Evolutionary conservation across 2,329 filamentous ascomycete species (phyloP).

Genomic region (Botrytis galanthina): DNA sequence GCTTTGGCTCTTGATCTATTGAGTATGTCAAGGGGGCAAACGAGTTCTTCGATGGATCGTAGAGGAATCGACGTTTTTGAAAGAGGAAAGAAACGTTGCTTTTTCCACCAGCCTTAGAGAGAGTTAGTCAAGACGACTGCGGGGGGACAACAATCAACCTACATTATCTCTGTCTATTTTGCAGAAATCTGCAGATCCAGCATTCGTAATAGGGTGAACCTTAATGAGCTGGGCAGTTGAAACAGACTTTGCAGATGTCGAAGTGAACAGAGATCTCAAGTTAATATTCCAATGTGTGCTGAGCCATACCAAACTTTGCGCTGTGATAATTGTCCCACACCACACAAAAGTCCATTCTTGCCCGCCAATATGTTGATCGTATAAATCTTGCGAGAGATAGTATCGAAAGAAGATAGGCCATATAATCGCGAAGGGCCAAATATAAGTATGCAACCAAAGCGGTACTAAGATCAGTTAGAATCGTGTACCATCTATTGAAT

Average conservation of each 20-base stretch:
- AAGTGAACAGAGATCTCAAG: constrained; percentile 77
- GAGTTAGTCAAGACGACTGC: constrained; percentile 28
- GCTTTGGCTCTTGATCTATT: constrained; percentile 83
- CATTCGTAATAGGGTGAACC: constrained; percentile 85
- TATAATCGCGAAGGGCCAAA: constrained; percentile 88
- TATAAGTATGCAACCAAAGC: constrained; percentile 76
- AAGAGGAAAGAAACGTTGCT: constrained; percentile 85
- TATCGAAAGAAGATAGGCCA: constrained; percentile 91
- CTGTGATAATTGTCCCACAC: constrained; percentile 80
- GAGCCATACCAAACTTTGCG: constrained; percentile 88
- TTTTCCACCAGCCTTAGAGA: constrained; percentile 63
- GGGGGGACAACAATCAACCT: constrained; percentile 23
- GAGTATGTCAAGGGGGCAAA: constrained; percentile 82
- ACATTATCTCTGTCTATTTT: constrained; percentile 72
- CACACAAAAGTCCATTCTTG: constrained; percentile 98
- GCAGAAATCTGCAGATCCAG: constrained; percentile 86
- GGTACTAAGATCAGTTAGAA: constrained; percentile 49
- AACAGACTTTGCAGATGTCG: constrained; percentile 66
- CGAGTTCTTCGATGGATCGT: constrained; percentile 65
- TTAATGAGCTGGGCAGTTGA: constrained; percentile 83
- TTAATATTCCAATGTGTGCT: constrained; percentile 98
- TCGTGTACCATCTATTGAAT: constrained; percentile 8
- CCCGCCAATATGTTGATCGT: constrained; percentile 88
- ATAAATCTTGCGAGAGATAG: constrained; percentile 79
- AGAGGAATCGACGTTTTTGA: constrained; percentile 96